These are phyloP conservation scores for Termitomyces sp. DNA, from an alignment of 1,284 basidiomycete genomes.

Conservation along the genomic window DNA sequence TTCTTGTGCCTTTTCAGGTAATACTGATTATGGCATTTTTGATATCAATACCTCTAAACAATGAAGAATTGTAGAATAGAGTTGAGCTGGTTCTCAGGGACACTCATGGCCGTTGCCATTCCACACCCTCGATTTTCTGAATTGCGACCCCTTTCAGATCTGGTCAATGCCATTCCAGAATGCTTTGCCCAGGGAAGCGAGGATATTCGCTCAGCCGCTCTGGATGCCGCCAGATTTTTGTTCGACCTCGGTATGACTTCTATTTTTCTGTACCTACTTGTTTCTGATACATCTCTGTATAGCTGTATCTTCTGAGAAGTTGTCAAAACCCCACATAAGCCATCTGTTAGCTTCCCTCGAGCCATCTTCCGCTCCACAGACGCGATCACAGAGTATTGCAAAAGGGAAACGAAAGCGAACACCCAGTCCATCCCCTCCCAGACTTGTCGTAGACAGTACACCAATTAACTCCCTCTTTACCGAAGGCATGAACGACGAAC, in stretches of 20 bases:
- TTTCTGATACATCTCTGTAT: conserved; percentile 21
- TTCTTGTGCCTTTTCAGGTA: neutral
- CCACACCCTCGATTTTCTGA: conserved; percentile 5
- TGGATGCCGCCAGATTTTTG: conserved; percentile 69
- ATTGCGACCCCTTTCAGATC: conserved; percentile 36
- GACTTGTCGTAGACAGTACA: conserved; percentile 53
- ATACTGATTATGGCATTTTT: conserved; percentile 1
- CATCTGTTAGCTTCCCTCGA: conserved; percentile 65
- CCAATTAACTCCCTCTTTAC: conserved; percentile 74
- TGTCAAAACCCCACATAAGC: conserved; percentile 61
- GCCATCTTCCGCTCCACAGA: conserved; percentile 59
- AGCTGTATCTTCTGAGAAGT: conserved; percentile 63
- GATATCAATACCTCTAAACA: conserved; percentile 11
- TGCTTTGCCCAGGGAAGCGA: conserved; percentile 51
- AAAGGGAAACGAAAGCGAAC: conserved; percentile 41
- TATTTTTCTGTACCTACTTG: conserved; percentile 1
- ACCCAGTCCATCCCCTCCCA: conserved; percentile 27
- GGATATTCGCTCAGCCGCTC: conserved; percentile 54
- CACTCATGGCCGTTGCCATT: neutral
- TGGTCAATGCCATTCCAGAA: conserved; percentile 52
- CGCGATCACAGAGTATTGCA: conserved; percentile 55
- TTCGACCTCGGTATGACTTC: conserved; percentile 72
- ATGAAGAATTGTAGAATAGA: neutral
- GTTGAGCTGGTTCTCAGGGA: neutral
- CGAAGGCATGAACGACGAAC: conserved; percentile 83